Evolutionary conservation across 768 basidiomycete species (phyloP).

Genomic region (Suillus paluster): DNA sequence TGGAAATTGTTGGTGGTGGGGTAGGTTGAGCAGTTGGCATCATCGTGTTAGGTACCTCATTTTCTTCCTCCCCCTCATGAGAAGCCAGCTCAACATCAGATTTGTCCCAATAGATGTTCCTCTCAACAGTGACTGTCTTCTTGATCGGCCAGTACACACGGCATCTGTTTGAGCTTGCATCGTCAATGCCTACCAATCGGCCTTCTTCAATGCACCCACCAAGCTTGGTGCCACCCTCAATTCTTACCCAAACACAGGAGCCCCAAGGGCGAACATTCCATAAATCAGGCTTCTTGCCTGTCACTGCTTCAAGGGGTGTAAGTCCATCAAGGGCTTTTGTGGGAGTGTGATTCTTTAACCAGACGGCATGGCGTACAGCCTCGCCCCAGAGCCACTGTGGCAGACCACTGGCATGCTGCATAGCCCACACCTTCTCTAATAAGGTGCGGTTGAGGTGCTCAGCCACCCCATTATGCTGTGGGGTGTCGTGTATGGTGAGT

Average conservation of each 20-base stretch:
- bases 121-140: conserved; percentile 32
- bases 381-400: conserved; percentile 41
- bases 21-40: no score
- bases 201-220: conserved; percentile 10
- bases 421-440: conserved; percentile 5
- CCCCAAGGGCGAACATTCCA: no score
- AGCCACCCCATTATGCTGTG: conserved; percentile 29
- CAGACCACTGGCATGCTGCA: background rate
- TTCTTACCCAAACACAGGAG: no score
- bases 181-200: conserved; percentile 40
- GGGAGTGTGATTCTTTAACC: conserved; percentile 31
- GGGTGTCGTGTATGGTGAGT: conserved; percentile 24
- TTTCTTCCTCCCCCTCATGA: no score
- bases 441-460: conserved; percentile 21
- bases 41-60: no score
- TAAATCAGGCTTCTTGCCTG: conserved; percentile 8
- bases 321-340: conserved; percentile 24
- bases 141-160: conserved; percentile 37
- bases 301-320: conserved; percentile 25
- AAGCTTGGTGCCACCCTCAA: no score
- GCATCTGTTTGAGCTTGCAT: conserved; percentile 31
- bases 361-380: conserved; percentile 28
- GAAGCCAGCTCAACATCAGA: no score
- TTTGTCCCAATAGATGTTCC: conserved; percentile 28
- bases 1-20: no score